phyloP scores from a whole-genome alignment of 2,329 filamentous ascomycete genomes.

The Ceratocystis ficicola region DNA sequence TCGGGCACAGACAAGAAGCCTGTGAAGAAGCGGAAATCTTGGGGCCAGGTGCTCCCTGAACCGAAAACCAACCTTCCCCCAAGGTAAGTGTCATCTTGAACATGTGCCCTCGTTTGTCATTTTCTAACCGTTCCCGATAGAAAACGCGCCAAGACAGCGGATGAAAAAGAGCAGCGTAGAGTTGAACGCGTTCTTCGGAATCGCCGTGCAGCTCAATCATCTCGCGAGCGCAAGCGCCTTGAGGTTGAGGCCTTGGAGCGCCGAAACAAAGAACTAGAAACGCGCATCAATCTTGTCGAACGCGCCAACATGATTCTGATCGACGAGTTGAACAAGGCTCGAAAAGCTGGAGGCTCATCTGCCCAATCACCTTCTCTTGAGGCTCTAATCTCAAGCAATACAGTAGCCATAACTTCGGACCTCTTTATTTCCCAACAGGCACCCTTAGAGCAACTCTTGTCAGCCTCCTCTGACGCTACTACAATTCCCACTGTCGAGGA shows the following conservation, averaged over 20 bases:
- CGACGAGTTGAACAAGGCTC: slow-evolving; percentile 40
- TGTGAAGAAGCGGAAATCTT: slow-evolving; percentile 91
- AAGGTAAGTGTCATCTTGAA: slow-evolving; percentile 42
- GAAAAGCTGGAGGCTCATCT: slow-evolving; percentile 33
- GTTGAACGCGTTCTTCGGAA: slow-evolving; percentile 96
- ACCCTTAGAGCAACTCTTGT: slow-evolving; percentile 27
- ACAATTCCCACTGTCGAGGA: not conserved
- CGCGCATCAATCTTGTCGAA: slow-evolving; percentile 48
- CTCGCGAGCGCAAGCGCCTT: slow-evolving; percentile 76
- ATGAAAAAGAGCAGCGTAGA: slow-evolving; percentile 95
- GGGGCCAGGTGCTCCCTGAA: slow-evolving; percentile 92
- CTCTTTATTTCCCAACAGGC: slow-evolving; percentile 38
- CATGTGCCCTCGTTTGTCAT: not conserved
- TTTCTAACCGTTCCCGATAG: slow-evolving; percentile 32
- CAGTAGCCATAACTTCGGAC: slow-evolving; percentile 40
- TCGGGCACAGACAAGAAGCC: slow-evolving; percentile 51
- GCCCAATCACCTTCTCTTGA: slow-evolving; percentile 35
- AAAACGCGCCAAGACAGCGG: slow-evolving; percentile 96
- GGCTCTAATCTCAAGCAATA: slow-evolving; percentile 34
- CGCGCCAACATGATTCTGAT: slow-evolving; percentile 39
- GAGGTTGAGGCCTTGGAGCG: slow-evolving; percentile 79
- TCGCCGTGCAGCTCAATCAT: slow-evolving; percentile 90
- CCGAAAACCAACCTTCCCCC: slow-evolving; percentile 94
- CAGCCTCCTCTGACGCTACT: slow-evolving; percentile 22
- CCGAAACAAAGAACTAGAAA: slow-evolving; percentile 59